Base-by-base conservation (phyloP, 2,329 filamentous ascomycete species). In the Uncinocarpus reesii region DNA sequence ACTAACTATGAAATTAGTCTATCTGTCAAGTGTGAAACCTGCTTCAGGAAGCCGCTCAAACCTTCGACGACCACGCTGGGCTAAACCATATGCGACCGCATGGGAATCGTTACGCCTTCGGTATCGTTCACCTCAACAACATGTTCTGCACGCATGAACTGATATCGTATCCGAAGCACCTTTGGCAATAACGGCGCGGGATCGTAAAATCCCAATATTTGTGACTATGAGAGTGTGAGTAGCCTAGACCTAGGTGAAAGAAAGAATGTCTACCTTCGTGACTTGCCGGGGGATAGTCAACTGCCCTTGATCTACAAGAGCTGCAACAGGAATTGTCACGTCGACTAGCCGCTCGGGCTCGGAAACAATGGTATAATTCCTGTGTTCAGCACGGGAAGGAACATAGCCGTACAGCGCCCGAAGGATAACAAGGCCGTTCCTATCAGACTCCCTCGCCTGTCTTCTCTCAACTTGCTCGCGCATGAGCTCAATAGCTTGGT, bases 271-370 rank as follows among this genome's bases (percentile, higher is more conserved):
- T 47, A 68, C 67, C 57, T 67, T 70, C 46, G 58, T 52, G 2
- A 60, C 58, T 10, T 60, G 57, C 18, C 57, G 53, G n/a, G 64
- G 52, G 23, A 71, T 64, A 32, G 61, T 56, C 43, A 71, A 55
- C 53, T 71, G 68, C 18, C 65, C 58, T 28, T 61, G 62, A 38
- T 70, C 65, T 10, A 71, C 68, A 46, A 69, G 56, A n/a, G 65
- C 65, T 47, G 68, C 68, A n/a, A 70, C 62, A 4, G 68, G 65
- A 26, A 69, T 62, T 2, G 67, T 70, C 24, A 70, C 68, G 56
- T 71, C 66, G 11, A 62, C 59, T 31, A 52, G 42, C 16, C 23
- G 34, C 15, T 35, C 37, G 26, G 34, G 8, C 4, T 36, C 32
- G 15, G 43, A 32, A n/a, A n/a, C n/a, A 16, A 53, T 56, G 10